Evolutionary conservation across 441 rosid genomes (phyloP).

Genomic region (Adansonia grandidieri): DNA sequence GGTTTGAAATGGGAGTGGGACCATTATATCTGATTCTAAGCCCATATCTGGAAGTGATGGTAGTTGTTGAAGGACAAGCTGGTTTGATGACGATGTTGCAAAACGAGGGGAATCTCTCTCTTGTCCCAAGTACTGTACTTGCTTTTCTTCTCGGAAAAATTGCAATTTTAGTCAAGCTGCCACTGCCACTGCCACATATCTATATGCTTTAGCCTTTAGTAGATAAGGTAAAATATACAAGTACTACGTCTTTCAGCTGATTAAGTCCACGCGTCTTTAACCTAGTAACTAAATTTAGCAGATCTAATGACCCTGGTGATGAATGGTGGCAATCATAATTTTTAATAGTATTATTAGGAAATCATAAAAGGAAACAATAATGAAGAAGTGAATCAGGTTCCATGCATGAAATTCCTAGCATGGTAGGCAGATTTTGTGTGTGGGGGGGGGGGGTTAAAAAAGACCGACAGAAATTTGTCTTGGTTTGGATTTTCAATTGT

Average conservation of each 20-base stretch:
- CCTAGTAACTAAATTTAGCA: constrained; percentile 20
- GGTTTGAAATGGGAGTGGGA: constrained; percentile 49
- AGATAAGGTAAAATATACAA: neutral
- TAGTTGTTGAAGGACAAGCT: constrained; percentile 28
- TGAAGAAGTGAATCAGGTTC: neutral
- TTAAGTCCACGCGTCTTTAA: constrained; percentile 28
- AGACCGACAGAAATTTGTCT: neutral
- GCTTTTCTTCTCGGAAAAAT: constrained; percentile 25
- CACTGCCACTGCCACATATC: neutral
- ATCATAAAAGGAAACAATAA: neutral
- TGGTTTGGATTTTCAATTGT: neutral
- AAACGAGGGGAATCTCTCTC: constrained; percentile 42
- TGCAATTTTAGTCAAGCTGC: neutral
- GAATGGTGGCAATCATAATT: neutral
- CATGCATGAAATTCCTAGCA: neutral
- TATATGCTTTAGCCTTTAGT: constrained; percentile 8
- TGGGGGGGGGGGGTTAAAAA: neutral
- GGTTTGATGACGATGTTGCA: constrained; percentile 40
- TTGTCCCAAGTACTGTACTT: constrained; percentile 30
- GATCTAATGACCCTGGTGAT: neutral
- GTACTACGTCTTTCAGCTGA: constrained; percentile 18
- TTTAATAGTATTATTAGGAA: neutral
- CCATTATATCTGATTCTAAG: constrained; percentile 38
- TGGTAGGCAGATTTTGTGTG: no score
- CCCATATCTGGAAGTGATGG: constrained; percentile 50